Evolutionary conservation across 2,329 filamentous ascomycete species (phyloP).

Genomic region (Colletotrichum zoysiae): DNA sequence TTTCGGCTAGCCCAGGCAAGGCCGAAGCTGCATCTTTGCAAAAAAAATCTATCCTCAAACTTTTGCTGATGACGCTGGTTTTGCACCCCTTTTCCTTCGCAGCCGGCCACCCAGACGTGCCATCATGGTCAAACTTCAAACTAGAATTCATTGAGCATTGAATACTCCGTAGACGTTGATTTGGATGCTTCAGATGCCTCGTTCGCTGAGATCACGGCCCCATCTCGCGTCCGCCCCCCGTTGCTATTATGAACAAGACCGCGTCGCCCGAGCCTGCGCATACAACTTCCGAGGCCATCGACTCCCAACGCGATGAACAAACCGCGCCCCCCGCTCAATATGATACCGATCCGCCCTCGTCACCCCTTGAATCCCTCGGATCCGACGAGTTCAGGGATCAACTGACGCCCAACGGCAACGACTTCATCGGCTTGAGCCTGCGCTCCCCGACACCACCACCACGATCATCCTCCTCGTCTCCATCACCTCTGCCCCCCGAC

Average conservation of each 20-base stretch:
- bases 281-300: constrained; percentile 49
- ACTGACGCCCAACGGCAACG: constrained; percentile 40
- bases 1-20: constrained; percentile 40
- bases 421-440: constrained; percentile 33
- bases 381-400: constrained; percentile 42
- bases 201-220: constrained; percentile 67
- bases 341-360: constrained; percentile 37
- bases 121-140: constrained; percentile 68
- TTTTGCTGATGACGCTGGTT: constrained; percentile 64
- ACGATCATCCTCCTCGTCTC: constrained; percentile 25
- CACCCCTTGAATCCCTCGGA: constrained; percentile 36
- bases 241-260: constrained; percentile 70
- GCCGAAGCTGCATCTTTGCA: constrained; percentile 36
- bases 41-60: constrained; percentile 49
- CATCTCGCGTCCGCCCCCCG: constrained; percentile 50
- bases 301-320: constrained; percentile 45
- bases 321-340: constrained; percentile 35
- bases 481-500: constrained; percentile 14
- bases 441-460: constrained; percentile 24
- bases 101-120: constrained; percentile 61
- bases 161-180: constrained; percentile 67
- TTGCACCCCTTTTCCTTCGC: constrained; percentile 58
- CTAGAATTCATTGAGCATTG: constrained; percentile 58
- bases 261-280: constrained; percentile 64
- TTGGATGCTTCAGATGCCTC: constrained; percentile 69